Evolutionary conservation across 371 early-diverging fungal species (phyloP).

Genomic region (Mucor ambiguus): DNA sequence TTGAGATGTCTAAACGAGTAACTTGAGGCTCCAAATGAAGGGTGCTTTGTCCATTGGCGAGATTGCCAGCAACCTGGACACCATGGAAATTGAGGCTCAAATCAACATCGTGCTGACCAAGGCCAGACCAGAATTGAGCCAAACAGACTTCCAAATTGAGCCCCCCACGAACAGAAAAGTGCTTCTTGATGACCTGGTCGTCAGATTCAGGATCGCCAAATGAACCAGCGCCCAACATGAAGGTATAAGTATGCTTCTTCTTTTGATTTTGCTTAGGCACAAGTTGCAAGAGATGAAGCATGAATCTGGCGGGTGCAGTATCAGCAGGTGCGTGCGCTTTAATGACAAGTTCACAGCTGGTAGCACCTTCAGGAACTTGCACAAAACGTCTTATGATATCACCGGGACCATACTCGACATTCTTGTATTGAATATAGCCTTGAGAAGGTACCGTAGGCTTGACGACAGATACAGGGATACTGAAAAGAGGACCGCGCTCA

Average conservation of each 20-base stretch:
- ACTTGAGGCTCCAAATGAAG: slow-evolving; percentile 44
- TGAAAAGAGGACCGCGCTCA: slow-evolving; percentile 80
- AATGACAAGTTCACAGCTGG: slow-evolving; percentile 59
- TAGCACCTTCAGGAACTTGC: slow-evolving; percentile 81
- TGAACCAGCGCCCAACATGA: slow-evolving; percentile 65
- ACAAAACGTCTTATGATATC: slow-evolving; percentile 80
- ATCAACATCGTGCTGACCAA: slow-evolving; percentile 72
- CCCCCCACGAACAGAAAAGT: slow-evolving; percentile 72
- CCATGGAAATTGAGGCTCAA: slow-evolving; percentile 84
- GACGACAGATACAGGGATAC: slow-evolving; percentile 88
- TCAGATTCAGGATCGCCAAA: slow-evolving; percentile 67
- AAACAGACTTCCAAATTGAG: slow-evolving; percentile 77
- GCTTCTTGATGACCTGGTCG: slow-evolving; percentile 55
- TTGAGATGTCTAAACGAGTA: slow-evolving; percentile 72
- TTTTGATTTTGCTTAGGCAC: slow-evolving; percentile 74
- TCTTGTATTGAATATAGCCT: slow-evolving; percentile 55
- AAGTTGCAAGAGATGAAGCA: slow-evolving; percentile 73
- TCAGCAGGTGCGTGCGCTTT: slow-evolving; percentile 39
- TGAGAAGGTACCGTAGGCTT: slow-evolving; percentile 69
- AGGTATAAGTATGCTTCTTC: slow-evolving; percentile 57
- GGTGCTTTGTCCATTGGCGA: slow-evolving; percentile 63
- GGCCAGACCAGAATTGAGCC: slow-evolving; percentile 89
- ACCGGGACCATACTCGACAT: slow-evolving; percentile 76
- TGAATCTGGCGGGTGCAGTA: slow-evolving; percentile 60
- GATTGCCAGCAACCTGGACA: slow-evolving; percentile 61